Evolutionary conservation across 345 rosid genomes (phyloP).

Genomic region (Lumnitzera littorea): DNA sequence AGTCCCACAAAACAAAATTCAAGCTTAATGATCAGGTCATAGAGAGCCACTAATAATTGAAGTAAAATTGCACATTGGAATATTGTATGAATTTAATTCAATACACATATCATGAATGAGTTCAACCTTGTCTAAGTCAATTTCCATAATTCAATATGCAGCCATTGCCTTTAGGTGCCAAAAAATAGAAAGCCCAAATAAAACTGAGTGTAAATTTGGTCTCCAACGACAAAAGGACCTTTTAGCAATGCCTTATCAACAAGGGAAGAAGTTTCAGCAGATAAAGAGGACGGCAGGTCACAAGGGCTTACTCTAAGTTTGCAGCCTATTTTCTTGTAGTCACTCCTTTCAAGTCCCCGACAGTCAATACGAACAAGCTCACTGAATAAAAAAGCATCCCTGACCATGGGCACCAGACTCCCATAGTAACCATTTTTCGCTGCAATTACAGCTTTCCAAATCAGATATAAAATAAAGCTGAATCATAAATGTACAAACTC

Average conservation of each 20-base stretch:
- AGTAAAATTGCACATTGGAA: too few relatives aligned
- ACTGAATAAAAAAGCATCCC: constrained; percentile 71
- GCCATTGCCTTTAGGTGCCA: too few relatives aligned
- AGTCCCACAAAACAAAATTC: too few relatives aligned
- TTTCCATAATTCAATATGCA: too few relatives aligned
- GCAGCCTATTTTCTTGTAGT: constrained; percentile 90
- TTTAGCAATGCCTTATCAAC: neutral
- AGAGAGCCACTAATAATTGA: too few relatives aligned
- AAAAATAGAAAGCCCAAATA: too few relatives aligned
- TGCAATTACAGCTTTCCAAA: constrained; percentile 29
- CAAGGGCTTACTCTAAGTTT: constrained; percentile 61
- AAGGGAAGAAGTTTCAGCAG: neutral
- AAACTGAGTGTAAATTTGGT: too few relatives aligned
- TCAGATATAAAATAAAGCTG: constrained; percentile 1
- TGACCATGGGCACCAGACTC: constrained; percentile 80
- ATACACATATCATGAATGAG: too few relatives aligned
- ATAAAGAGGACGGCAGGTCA: neutral
- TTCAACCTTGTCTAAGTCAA: too few relatives aligned
- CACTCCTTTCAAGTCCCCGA: constrained; percentile 72
- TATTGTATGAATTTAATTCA: too few relatives aligned
- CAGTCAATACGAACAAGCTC: constrained; percentile 83
- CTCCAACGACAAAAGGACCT: neutral
- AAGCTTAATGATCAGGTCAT: too few relatives aligned
- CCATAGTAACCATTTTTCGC: constrained; percentile 93
- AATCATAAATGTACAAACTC: neutral